Evolutionary conservation across 345 rosid species (phyloP).

Genomic region (Linum usitatissimum): DNA sequence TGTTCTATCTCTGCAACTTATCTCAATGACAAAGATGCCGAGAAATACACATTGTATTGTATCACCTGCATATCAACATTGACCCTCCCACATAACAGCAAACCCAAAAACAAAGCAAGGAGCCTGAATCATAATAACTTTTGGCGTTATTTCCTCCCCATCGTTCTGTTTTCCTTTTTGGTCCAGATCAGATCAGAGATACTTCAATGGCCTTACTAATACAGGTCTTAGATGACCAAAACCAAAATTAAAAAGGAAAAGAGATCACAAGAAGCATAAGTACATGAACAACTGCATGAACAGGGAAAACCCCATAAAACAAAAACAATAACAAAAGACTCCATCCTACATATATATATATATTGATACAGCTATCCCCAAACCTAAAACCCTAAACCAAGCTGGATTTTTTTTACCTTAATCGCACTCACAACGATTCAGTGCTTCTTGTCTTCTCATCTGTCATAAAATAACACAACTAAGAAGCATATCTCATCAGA

Average conservation of each 20-base stretch:
- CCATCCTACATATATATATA: not conserved
- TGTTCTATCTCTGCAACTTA: no score
- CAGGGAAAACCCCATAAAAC: not conserved
- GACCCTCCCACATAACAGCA: not conserved
- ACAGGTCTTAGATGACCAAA: not conserved
- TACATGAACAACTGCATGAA: not conserved
- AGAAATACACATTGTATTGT: no score
- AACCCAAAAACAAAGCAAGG: not conserved
- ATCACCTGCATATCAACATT: no score
- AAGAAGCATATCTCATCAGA: no score
- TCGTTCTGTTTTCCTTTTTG: not conserved
- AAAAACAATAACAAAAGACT: not conserved
- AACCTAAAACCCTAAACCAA: not conserved
- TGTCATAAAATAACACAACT: no score
- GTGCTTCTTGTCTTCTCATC: no score
- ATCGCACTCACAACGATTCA: no score
- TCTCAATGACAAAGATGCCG: no score
- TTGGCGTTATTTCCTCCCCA: not conserved
- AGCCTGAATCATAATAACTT: not conserved
- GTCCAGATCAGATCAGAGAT: not conserved
- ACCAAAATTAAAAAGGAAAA: no score
- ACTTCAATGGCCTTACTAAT: not conserved
- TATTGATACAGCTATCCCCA: not conserved
- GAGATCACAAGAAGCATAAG: not conserved
- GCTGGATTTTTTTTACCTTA: not conserved